Evolutionary conservation across 1,284 basidiomycete species (phyloP).

Genomic region (Trichosporon asahii): DNA sequence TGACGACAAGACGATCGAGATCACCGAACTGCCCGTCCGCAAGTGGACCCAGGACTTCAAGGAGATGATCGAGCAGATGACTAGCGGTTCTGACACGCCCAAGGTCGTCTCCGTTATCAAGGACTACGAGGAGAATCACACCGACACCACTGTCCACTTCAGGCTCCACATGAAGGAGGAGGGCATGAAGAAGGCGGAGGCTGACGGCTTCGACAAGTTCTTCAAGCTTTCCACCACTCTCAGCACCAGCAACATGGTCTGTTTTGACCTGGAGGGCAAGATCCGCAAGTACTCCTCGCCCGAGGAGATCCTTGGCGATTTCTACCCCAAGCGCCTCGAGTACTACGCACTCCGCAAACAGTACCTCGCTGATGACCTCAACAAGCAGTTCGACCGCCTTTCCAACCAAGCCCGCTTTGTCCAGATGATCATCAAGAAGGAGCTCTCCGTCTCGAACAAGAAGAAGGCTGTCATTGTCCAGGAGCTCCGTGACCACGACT

Average conservation of each 20-base stretch:
- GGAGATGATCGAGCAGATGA: constrained; percentile 73
- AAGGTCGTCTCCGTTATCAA: constrained; percentile 63
- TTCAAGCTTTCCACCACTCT: constrained; percentile 86
- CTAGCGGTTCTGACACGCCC: constrained; percentile 52
- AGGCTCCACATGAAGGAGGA: constrained; percentile 73
- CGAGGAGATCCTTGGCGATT: constrained; percentile 91
- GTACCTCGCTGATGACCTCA: constrained; percentile 78
- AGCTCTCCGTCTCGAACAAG: constrained; percentile 87
- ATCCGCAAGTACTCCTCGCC: constrained; percentile 89
- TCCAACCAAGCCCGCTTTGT: constrained; percentile 97
- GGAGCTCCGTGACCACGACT: constrained; percentile 79
- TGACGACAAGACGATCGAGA: constrained; percentile 84
- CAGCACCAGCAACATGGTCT: constrained; percentile 95
- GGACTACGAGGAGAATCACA: constrained; percentile 96
- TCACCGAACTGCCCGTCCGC: constrained; percentile 93
- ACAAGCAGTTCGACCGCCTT: constrained; percentile 75
- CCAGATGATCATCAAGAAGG: constrained; percentile 86
- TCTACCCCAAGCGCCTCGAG: constrained; percentile 82
- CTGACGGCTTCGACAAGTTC: constrained; percentile 81
- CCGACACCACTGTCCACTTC: constrained; percentile 89
- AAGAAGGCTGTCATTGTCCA: constrained; percentile 82
- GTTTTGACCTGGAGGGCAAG: constrained; percentile 93
- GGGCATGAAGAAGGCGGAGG: constrained; percentile 79
- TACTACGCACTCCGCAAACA: constrained; percentile 98
- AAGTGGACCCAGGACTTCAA: constrained; percentile 95